Conservation (phyloP, 176 grass and related monocot genomes). For the Carex parvula region DNA sequence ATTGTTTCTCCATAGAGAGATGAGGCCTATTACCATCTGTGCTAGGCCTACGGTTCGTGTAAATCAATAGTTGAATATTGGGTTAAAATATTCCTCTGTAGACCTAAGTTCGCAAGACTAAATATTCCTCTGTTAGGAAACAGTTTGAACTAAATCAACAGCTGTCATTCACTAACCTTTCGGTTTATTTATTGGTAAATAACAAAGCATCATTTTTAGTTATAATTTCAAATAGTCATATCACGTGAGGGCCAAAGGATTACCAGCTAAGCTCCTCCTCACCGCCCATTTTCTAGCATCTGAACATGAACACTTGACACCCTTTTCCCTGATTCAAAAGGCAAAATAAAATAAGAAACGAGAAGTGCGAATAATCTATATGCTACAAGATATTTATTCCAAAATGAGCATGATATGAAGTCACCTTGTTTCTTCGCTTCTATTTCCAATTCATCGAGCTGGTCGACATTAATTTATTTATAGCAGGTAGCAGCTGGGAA, state of each 20-base stretch:
- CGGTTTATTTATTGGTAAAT: neutral
- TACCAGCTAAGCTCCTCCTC: conserved; percentile 71
- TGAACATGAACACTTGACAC: conserved; percentile 61
- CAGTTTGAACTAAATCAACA: neutral
- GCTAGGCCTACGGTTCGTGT: neutral
- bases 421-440: conserved; percentile 90
- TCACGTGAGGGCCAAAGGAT: conserved; percentile 11
- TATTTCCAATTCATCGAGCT: conserved; percentile 87
- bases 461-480: conserved; percentile 59
- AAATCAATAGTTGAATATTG: neutral
- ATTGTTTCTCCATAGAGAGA: no score
- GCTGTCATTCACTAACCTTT: neutral
- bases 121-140: neutral
- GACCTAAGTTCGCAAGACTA: neutral
- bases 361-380: neutral
- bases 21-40: no score
- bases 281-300: conserved; percentile 58
- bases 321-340: conserved; percentile 52
- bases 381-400: neutral
- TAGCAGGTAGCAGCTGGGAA: conserved; percentile 67
- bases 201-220: conserved; percentile 10
- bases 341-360: conserved; percentile 18
- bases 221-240: conserved; percentile 3
- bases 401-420: neutral
- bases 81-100: neutral